Evolutionary conservation across 176 grass and related monocot genomes (phyloP), one percentile per base, ranked within the genome.

Genomic region (Lolium rigidum): DNA sequence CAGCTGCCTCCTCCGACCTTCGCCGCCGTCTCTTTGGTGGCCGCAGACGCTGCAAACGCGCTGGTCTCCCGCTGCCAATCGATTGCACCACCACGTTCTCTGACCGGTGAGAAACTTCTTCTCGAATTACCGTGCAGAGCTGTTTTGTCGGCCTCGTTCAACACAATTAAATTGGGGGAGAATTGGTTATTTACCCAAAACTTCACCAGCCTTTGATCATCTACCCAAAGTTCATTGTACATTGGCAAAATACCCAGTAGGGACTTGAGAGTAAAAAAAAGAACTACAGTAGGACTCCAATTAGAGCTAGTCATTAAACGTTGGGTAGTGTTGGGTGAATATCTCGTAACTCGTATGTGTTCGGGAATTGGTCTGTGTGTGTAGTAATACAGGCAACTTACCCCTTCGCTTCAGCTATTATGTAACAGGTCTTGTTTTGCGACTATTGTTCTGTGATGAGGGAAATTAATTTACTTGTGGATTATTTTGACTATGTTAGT

Each of bases 21-120:
- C 87, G 64, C n/a, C 79, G 63, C 71, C 51, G 70, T 62, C 79
- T 81, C 78, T 43, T 81, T 55, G 74, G 52, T 56, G 25, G 46
- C 59, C 77, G 31, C 65, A 68, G 15, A 39, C 65, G 70, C 10
- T 81, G 82, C 17, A 48, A 48, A 1, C 82, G 77, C 83, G 71
- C 83, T n/a, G n/a, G 71, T 62, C 83, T 90, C 3, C 88, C 83
- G 20, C 79, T 90, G 51, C 83, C 79, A 2, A 80, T 90, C 54
- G 16, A 56, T 18, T 11, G 16, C 79, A 25, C 17, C 54, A 84
- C 7, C 9, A 9, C 5, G 88, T 79, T 5, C 46, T 72, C 84
- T 4, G 79, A 46, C 80, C 41, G 88, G 88, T 90, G 84, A 86
- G 88, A 72, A 49, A 14, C n/a, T n/a, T n/a, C 31, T 86, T 20